Conservation (phyloP, 805 yeast genomes). For the Candida patagonica region DNA sequence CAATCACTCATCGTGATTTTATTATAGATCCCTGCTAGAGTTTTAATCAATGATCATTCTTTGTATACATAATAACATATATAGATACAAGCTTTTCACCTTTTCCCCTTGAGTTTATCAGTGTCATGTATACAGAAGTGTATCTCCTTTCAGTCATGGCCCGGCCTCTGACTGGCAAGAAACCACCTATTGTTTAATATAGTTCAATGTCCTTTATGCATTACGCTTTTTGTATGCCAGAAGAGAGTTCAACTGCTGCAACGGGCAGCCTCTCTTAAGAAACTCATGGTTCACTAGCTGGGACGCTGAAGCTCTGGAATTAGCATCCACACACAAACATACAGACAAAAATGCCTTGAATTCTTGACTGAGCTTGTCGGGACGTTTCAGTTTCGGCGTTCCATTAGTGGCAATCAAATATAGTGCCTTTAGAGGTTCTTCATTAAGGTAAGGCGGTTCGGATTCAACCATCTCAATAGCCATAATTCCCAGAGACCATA, state of each 20-base stretch:
- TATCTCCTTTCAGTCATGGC: too few species aligned
- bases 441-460: conserved; percentile 76
- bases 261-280: conserved; percentile 18
- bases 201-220: not conserved
- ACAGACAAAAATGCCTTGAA: conserved; percentile 63
- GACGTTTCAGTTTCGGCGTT: conserved; percentile 78
- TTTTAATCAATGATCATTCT: too few species aligned
- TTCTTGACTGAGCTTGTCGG: conserved; percentile 61
- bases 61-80: too few species aligned
- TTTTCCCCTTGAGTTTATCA: too few species aligned
- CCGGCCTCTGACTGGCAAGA: too few species aligned
- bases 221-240: conserved; percentile 13
- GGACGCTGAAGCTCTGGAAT: conserved; percentile 67
- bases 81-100: too few species aligned
- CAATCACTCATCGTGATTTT: too few species aligned
- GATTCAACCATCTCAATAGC: conserved; percentile 82
- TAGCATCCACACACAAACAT: conserved; percentile 77
- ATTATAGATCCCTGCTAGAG: too few species aligned
- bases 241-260: conserved; percentile 15
- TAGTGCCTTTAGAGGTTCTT: conserved; percentile 67
- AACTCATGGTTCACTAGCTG: conserved; percentile 63
- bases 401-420: conserved; percentile 74
- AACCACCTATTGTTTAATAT: too few species aligned
- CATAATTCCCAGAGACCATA: conserved; percentile 80
- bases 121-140: too few species aligned